Evolutionary conservation across 2,329 filamentous ascomycete genomes (phyloP), one percentile per base, ranked within the genome.

Genomic region (Rhinocladiella similis): DNA sequence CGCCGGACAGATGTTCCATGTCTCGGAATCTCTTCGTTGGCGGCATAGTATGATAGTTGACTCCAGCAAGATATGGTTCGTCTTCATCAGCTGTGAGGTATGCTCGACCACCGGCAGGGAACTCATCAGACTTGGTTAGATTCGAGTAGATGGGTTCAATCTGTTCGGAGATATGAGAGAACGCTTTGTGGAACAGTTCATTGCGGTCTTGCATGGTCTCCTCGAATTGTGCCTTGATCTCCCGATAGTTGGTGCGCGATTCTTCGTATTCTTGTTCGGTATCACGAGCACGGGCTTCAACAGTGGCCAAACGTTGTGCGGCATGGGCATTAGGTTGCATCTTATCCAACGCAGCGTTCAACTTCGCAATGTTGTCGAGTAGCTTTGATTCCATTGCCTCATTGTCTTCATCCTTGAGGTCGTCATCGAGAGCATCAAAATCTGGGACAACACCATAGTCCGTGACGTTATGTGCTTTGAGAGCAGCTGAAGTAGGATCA

Each of bases 11-110:
- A 71, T 97, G 94, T 73, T 99, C 94, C 94, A 99, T 99, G 72
- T 99, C 95, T 66, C 94, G 85, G 83, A 99, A 99, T 45, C 94
- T 91, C 77, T 99, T 99, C 61, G 97, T 84, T 1, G 94, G 94
- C 18, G 94, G 94, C 92, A 97, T 99, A 61, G 94, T 95, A 71
- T 97, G 92, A 75, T 99, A 99, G 70, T 96, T 97, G 75, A 99
- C 91, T 29, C 94, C 94, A 39, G 90, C 91, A 3, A 97, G 83
- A 72, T 97, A 99, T 0, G 94, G 94, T 68, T 96, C 93, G 62
- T 96, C 91, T n/a, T 88, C 90, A 71, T 99, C 93, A 70, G 96
- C 92, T 71, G 95, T 92, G 47, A 99, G 85, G 69, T 96, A 96
- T 62, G 85, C 85, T 67, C 84, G 81, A 7, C 94, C 94, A 66